Base-by-base conservation (phyloP, 179 eudicot species). In the Patellifolia procumbens region DNA sequence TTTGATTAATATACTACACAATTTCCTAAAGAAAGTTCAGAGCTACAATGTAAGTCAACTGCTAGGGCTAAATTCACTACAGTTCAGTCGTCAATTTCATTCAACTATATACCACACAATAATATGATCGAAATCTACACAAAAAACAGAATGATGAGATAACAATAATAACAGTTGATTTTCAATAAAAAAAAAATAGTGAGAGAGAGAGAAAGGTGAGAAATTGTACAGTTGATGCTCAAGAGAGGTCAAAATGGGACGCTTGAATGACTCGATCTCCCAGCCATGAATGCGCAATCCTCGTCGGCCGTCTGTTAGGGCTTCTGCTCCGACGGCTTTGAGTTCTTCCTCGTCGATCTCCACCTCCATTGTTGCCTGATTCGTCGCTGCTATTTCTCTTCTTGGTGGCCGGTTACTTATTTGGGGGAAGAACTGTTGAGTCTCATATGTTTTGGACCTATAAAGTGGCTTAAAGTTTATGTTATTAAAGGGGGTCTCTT, bases 201-300 rank as follows among this genome's bases (percentile, higher is more conserved):
- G 56, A 70, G 68, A 62, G 77, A 65, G 67, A 73, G 64, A 12
- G 51, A 15, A 34, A 49, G 61, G 28, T 2, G 19, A 69, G n/a
- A n/a, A n/a, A n/a, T n/a, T n/a, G 79, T 83, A 91, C 96, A 74
- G 78, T 65, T 83, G 83, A 73, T 81, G 84, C 42, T 80, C 68
- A 42, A 72, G 77, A 42, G 91, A 88, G 34, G 75, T 91, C 84
- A 91, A 91, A 53, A 84, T 81, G 20, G 93, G 79, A 39, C 80
- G 81, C 75, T 88, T 89, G 77, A 73, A 72, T 13, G 93, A 81
- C 74, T 88, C 93, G 76, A 89, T 85, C 81, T 88, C 90, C 93
- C 93, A 89, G 26, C 93, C 96, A 29, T 71, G 83, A 68, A 91
- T 81, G 26, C 86, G 87, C 69, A 91, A 75, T 48, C 93, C 89